Evolutionary conservation across 2,329 filamentous ascomycete genomes (phyloP), one percentile per base, ranked within the genome.

Genomic region (Neonectria neomacrospora): DNA sequence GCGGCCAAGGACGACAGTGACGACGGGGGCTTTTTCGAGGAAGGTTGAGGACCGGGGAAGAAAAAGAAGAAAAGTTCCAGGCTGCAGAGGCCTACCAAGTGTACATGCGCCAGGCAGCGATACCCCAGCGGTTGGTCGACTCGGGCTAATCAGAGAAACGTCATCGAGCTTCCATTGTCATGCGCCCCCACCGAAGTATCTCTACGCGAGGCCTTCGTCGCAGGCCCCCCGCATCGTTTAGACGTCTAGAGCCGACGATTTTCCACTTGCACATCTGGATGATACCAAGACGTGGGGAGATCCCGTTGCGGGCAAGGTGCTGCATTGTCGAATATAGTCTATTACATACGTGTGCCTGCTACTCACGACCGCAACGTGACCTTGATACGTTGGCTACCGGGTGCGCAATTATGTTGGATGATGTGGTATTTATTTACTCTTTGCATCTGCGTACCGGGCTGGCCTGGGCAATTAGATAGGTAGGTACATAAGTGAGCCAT

Each of bases 11-110:
- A 82, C 22, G 80, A 83, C 59, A 85, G 84, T 16, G 86, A 82
- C 56, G 85, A 83, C 22, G 85, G 82, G 10, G 85, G 86, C 12
- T 90, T 90, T 77, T 89, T 90, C 69, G 85, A 88, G 70, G 63
- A 72, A 39, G 58, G 42, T 20, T 70, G 42, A 58, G 12, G 41
- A 58, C 50, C 16, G 45, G 10, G 23, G 32, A 32, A 10, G 45
- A 54, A 39, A 30, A 28, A 48, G 62, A 52, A 58, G 56, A 5
- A 41, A 41, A 41, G 5, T 10, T 52, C 32, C 22, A 47, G 39
- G 39, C 42, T 57, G 42, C 57, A 54, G 61, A 41, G 54, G 42
- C 20, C 59, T 41, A 23, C 12, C 37, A 9, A 32, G 11, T 34
- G 42, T 47, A 22, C 11, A 45, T 52, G 11, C 48, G 53, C 45